These are phyloP conservation scores for Syzygium jambos DNA, from an alignment of 345 rosid species.

Conservation along the genomic window DNA sequence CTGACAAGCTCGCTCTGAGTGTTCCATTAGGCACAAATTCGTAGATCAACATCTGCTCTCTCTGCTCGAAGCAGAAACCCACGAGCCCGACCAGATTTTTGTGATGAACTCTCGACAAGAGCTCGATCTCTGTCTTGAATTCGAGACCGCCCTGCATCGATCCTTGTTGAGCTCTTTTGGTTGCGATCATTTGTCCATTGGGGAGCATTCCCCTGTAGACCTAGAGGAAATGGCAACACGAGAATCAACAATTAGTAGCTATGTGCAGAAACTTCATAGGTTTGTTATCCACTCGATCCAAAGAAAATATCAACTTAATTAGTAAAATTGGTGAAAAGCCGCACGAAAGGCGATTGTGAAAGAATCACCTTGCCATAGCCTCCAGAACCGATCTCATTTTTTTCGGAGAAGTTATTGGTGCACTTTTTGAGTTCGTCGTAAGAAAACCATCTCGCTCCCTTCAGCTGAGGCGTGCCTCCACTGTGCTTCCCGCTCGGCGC, in stretches of 20 bases:
- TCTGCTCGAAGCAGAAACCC: conserved; percentile 87
- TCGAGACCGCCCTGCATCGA: conserved; percentile 91
- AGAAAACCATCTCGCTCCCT: conserved; percentile 96
- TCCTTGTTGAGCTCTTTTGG: conserved; percentile 88
- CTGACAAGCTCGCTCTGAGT: conserved; percentile 69
- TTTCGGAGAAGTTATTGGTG: conserved; percentile 62
- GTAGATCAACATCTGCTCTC: conserved; percentile 85
- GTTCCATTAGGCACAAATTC: conserved; percentile 88
- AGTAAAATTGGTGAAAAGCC: background rate
- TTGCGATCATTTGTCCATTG: conserved; percentile 68
- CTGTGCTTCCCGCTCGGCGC: conserved; percentile 77
- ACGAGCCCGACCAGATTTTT: conserved; percentile 85
- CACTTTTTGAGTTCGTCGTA: conserved; percentile 82
- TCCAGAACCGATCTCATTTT: conserved; percentile 82
- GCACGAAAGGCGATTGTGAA: background rate
- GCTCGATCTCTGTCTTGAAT: conserved; percentile 94
- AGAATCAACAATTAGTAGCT: background rate
- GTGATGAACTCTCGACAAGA: conserved; percentile 94
- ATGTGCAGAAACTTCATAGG: background rate
- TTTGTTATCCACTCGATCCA: background rate
- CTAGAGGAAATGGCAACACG: conserved; percentile 18
- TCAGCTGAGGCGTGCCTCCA: conserved; percentile 82
- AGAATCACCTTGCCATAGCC: conserved; percentile 80
- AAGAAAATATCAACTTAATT: background rate
- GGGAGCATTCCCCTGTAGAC: conserved; percentile 82